Base-by-base conservation (phyloP, 2,329 filamentous ascomycete genomes). In the Colletotrichum sp. region DNA sequence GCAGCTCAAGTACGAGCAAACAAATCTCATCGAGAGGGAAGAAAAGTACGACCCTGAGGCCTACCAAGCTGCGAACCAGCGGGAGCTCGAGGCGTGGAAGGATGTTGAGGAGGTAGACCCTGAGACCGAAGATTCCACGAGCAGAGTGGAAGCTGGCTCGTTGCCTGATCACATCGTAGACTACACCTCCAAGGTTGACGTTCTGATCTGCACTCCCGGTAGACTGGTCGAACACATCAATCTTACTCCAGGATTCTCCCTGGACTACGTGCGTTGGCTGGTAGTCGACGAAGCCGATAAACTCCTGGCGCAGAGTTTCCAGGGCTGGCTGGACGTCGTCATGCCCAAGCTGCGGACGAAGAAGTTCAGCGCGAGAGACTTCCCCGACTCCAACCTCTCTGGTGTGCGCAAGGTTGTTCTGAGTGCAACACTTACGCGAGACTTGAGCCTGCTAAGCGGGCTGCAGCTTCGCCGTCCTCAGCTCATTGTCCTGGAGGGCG, bases 251-350 rank as follows among this genome's bases (percentile, higher is more conserved):
- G 96, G 95, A 0, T 98, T 98, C 82, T 91, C 89, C 0, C 87
- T 98, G 26, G 91, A 94, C 72, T 90, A 94, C 81, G 88, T 98
- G 6, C 91, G 94, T 76, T 98, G 96, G 96, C 88, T 98, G 1
- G 91, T 98, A 4, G 94, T 98, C 61, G 96, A 98, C 80, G 96
- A 98, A 85, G 97, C 96, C 13, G 96, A 98, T 83, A 95, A 97
- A 81, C 87, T 98, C 14, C 90, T 98, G 7, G 94, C 96, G 58
- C 95, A 98, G 83, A 96, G 94, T 80, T 98, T 97, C 83, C 96
- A 98, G 82, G 94, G 96, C 80, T 98, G 96, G 96, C 88, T 97
- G 4, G 91, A 92, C 55, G 86, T 93, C 1, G 91, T 97, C 8
- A 93, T 95, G 81, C 90, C 92, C 18, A 86, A 87, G 59, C 87